Base-by-base conservation (phyloP, 1,284 basidiomycete species). In the Hortiboletus rubellus region DNA sequence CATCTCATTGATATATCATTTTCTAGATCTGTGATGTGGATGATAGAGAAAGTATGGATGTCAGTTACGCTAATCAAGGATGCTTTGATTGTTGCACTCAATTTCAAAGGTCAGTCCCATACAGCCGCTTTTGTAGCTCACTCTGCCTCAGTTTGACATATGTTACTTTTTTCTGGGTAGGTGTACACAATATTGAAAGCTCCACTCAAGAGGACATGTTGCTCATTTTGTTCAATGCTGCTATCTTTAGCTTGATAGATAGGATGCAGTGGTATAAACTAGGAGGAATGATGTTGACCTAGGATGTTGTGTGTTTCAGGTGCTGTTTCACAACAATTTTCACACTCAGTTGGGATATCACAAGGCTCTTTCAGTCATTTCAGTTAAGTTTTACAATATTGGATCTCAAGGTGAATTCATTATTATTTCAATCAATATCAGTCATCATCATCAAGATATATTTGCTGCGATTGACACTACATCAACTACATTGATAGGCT, bases 31-130 rank as follows among this genome's bases (percentile, higher is more conserved):
- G 85, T 85, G 0, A 85, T 87, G 83, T 72, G 84, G 24, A 86
- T 84, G 1, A 87, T 61, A 61, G 85, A 87, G 71, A 85, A 85
- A 1, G 82, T 85, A 2, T 86, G 85, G 85, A 82, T 87, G 78
- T 84, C 85, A 0, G 82, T 82, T 5, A 85, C 85, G 3, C 85
- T 85, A 0, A 85, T 83, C 0, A 72, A 79, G 41, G 77, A 82
- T 33, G 66, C 70, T 0, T 67, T 87, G 24, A 74, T 86, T 11
- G 83, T 87, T 7, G 79, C 84, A 0, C 73, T 87, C 2, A 85
- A 87, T 62, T 87, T 86, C 56, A 85, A 86, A 76, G 84, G 84
- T 77, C 1, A 9, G 49, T 43, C 12, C 2, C 2, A n/a, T 17
- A 12, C 11, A 40, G 3, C 3, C 10, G 37, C 22, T 42, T 15